A percentile compares a stretch with the other conserved stretches of the same genome.
Conservation (phyloP, 2,329 filamentous ascomycete species). For the Parascedosporium putredinis region DNA sequence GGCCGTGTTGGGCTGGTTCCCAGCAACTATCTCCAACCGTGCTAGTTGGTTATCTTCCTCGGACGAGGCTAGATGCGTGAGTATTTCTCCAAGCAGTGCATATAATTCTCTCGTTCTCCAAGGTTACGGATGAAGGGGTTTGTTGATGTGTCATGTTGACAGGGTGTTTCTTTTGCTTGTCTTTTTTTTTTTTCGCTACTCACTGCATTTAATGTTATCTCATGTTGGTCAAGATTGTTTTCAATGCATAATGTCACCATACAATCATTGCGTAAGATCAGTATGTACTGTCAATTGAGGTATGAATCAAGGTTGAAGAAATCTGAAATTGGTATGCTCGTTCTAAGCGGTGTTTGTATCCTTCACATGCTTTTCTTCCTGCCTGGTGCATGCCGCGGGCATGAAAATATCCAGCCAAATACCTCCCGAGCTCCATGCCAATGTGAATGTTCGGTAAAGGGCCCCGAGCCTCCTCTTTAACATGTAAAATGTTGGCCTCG, state of each 20-base stretch:
- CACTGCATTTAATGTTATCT: too few relatives aligned
- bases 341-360: too few relatives aligned
- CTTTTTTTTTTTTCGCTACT: too few relatives aligned
- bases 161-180: neutral
- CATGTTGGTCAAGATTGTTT: conserved; percentile 3
- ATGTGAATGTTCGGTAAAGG: too few relatives aligned
- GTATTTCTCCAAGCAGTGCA: neutral
- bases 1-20: conserved; percentile 52
- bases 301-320: neutral
- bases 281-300: too few relatives aligned
- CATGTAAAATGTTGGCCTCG: too few relatives aligned
- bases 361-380: too few relatives aligned
- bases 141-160: neutral
- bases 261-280: too few relatives aligned
- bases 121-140: neutral
- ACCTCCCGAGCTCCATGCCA: too few relatives aligned
- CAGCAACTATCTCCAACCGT: conserved; percentile 56
- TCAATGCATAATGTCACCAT: neutral
- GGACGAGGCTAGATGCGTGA: neutral
- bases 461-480: too few relatives aligned
- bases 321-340: neutral
- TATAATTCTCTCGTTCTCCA: neutral
- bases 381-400: too few relatives aligned
- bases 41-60: conserved; percentile 20
- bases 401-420: too few relatives aligned